These are phyloP conservation scores for Didymella exigua DNA, from an alignment of 2,329 filamentous ascomycete genomes.

Conservation along the genomic window DNA sequence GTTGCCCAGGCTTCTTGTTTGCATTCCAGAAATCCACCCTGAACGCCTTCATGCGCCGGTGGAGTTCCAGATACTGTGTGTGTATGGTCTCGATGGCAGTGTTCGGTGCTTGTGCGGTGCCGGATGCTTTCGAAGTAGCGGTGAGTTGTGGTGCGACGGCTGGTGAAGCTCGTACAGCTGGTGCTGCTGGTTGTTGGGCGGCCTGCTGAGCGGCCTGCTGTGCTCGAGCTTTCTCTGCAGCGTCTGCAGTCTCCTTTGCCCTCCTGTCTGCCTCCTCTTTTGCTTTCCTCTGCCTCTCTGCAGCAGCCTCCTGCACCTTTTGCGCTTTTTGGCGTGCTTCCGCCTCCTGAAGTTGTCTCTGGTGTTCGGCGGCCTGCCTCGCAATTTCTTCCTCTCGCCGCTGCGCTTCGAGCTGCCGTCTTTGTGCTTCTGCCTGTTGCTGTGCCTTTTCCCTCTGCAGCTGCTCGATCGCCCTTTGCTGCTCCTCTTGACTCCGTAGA, in stretches of 20 bases:
- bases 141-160: conserved; percentile 7
- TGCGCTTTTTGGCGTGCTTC: conserved; percentile 41
- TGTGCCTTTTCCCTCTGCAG: conserved; percentile 54
- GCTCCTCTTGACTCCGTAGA: conserved; percentile 42
- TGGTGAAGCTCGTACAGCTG: conserved; percentile 14
- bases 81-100: conserved; percentile 41
- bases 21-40: conserved; percentile 37
- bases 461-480: conserved; percentile 47
- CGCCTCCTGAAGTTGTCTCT: conserved; percentile 38
- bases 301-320: conserved; percentile 38
- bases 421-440: conserved; percentile 45
- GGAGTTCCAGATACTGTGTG: conserved; percentile 43
- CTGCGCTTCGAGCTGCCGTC: conserved; percentile 42
- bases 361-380: conserved; percentile 34
- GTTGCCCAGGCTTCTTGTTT: conserved; percentile 30
- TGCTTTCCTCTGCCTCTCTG: conserved; percentile 34
- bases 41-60: conserved; percentile 47
- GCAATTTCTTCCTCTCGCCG: conserved; percentile 41
- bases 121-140: conserved; percentile 3
- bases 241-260: conserved; percentile 35
- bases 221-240: conserved; percentile 31
- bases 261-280: conserved; percentile 40
- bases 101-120: conserved; percentile 18
- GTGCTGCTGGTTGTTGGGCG: conserved; percentile 12
- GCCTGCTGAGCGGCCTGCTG: conserved; percentile 22